phyloP scores from a whole-genome alignment of 495 filamentous ascomycete species.

The Immersiella caudata region DNA sequence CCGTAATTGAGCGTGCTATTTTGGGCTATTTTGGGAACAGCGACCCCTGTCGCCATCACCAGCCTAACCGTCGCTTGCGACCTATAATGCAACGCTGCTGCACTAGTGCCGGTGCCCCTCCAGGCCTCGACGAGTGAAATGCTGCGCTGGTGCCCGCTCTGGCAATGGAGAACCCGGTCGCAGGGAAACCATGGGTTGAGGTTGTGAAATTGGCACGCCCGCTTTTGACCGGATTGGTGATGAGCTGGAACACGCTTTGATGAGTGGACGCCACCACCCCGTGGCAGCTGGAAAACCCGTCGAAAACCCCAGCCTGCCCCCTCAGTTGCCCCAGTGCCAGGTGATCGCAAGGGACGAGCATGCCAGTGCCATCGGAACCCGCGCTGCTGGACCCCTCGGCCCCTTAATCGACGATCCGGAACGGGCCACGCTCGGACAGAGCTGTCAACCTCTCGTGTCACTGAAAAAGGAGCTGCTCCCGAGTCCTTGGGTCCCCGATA shows the following conservation, averaged over 20 bases:
- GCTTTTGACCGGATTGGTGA: conserved; percentile 4
- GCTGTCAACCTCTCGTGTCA: background rate
- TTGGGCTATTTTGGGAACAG: background rate
- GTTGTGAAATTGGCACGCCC: conserved; percentile 10
- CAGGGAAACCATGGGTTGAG: conserved; percentile 4
- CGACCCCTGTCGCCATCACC: background rate
- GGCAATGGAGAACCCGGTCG: conserved; percentile 2
- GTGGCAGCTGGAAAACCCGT: background rate
- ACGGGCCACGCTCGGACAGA: background rate
- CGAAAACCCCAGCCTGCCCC: background rate
- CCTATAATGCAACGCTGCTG: conserved; percentile 1
- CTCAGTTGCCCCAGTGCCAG: background rate
- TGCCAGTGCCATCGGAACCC: background rate
- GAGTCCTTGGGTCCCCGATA: background rate
- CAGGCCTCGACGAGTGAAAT: background rate
- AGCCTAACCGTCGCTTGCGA: background rate
- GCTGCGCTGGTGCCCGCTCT: background rate
- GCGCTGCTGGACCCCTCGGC: background rate
- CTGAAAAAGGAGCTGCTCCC: background rate
- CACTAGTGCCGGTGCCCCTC: background rate
- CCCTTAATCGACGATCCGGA: background rate
- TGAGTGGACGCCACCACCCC: conserved; percentile 7
- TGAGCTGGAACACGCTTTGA: conserved; percentile 4
- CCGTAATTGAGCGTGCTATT: background rate
- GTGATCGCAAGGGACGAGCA: background rate